Percentiles rank a stretch among this genome's conserved stretches.
Evolutionary conservation across 2,329 filamentous ascomycete species (phyloP).

Genomic region (Biscogniauxia marginata): DNA sequence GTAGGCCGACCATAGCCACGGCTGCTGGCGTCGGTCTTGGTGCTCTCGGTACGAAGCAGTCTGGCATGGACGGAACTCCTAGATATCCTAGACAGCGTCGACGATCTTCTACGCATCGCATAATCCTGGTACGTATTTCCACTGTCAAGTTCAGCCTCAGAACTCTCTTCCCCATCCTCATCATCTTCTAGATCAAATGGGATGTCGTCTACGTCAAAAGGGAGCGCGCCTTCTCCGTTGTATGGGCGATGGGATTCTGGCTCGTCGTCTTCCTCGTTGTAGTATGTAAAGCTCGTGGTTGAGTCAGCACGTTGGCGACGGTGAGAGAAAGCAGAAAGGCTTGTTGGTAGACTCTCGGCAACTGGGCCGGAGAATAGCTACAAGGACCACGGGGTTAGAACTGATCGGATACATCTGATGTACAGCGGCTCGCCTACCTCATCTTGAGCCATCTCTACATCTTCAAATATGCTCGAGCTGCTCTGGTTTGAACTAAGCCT

Average conservation of each 20-base stretch:
- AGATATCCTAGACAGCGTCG: constrained; percentile 56
- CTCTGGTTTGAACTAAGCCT: constrained; percentile 69
- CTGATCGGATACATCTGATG: constrained; percentile 7
- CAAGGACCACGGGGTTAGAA: constrained; percentile 18
- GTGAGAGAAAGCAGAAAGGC: constrained; percentile 87
- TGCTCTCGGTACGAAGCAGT: constrained; percentile 70
- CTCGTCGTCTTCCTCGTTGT: constrained; percentile 63
- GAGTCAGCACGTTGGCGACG: constrained; percentile 79
- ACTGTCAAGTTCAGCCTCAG: constrained; percentile 43
- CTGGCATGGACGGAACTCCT: constrained; percentile 58
- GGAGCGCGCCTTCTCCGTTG: constrained; percentile 35
- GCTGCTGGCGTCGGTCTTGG: constrained; percentile 65
- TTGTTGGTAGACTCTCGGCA: constrained; percentile 93
- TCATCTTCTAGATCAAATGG: constrained; percentile 31
- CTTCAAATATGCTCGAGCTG: constrained; percentile 79
- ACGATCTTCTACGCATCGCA: constrained; percentile 59
- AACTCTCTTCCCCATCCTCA: constrained; percentile 35
- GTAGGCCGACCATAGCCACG: constrained; percentile 64
- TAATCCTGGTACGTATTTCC: constrained; percentile 44
- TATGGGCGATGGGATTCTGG: constrained; percentile 38
- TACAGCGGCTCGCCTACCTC: constrained; percentile 56
- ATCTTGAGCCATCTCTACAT: constrained; percentile 98
- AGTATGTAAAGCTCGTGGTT: constrained; percentile 85
- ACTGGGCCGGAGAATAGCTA: constrained; percentile 86
- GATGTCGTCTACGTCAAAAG: constrained; percentile 33